Percentiles rank a stretch among this genome's conserved stretches.
These are phyloP conservation scores for Hypholoma fasciculare DNA, from an alignment of 768 basidiomycete genomes.

Conservation along the genomic window DNA sequence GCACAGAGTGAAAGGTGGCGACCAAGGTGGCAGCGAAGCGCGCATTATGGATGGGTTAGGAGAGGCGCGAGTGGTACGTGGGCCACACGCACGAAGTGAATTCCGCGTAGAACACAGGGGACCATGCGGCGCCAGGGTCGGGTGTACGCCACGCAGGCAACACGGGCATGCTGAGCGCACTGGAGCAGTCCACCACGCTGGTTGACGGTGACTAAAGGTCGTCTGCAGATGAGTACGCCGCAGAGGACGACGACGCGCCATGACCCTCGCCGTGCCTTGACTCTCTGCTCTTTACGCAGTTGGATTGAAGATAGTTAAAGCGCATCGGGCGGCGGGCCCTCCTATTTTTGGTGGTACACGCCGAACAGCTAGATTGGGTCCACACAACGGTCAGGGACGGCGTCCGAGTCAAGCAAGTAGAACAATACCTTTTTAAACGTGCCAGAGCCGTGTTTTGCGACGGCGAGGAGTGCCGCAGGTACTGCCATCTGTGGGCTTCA, in stretches of 20 bases:
- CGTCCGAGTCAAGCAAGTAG: conserved; percentile 89
- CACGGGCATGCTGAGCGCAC: not conserved
- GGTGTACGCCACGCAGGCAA: conserved; percentile 5
- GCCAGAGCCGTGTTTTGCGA: conserved; percentile 62
- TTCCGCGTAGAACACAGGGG: conserved; percentile 82
- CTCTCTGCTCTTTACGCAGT: not conserved
- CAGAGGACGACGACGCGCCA: not conserved
- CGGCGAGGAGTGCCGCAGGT: conserved; percentile 54
- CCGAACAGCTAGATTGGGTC: conserved; percentile 92
- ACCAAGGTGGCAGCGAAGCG: conserved; percentile 27
- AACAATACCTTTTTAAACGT: conserved; percentile 76
- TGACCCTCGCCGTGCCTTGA: not conserved
- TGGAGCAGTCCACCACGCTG: not conserved
- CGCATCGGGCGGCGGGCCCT: conserved; percentile 29
- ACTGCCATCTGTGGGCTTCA: conserved; percentile 21
- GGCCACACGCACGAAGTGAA: conserved; percentile 89
- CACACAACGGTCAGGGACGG: conserved; percentile 76
- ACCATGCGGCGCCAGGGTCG: conserved; percentile 63
- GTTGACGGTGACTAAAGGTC: not conserved
- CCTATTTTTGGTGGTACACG: conserved; percentile 76
- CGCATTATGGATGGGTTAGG: conserved; percentile 68
- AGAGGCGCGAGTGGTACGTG: conserved; percentile 88
- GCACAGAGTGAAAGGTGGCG: not conserved
- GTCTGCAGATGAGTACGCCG: not conserved
- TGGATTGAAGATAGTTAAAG: conserved; percentile 5